Evolutionary conservation across 139 green algal species (phyloP), one percentile per base, ranked within the genome.

Genomic region (Pycnococcus provasolii): DNA sequence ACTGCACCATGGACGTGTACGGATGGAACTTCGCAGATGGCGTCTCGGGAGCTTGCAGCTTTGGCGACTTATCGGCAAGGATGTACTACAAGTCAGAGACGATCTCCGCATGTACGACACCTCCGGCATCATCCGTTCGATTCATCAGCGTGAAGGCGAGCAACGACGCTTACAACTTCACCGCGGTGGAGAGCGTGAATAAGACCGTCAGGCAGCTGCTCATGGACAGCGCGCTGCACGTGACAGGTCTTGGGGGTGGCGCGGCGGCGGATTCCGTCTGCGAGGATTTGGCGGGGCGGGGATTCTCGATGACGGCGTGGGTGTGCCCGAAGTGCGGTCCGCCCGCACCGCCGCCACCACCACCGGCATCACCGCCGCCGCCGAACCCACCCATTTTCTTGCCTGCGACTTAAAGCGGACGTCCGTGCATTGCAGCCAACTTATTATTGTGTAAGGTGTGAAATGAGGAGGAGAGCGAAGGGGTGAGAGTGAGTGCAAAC

Each of bases 121-220:
- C 68, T 42, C 58, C 53, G 3, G 45, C 58, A 53, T n/a, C 68
- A 5, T 60, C 46, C 50, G 59, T 60, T 6, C 68, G 61, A 0
- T 75, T 65, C 39, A 54, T 62, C 5, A 41, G 62, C 4, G 68
- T 75, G 37, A 43, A 43, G 3, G 68, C 45, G 45, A 58, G 26
- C 51, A 75, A 75, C 59, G 68, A 75, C 48, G 68, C 59, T 5
- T 60, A 43, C 59, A 60, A 71, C 60, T 75, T 75, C 68, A 75
- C 68, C 40, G 45, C 59, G 45, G 37, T 51, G 26, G 37, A 45
- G 5, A 44, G 7, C 11, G 68, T 62, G 37, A 51, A 39, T 48
- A 75, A 75, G 68, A 55, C 41, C 11, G 51, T 66, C 7, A 71
- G 60, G 45, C 68, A 75, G 45, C 68, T 75, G 3, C 68, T 55